phyloP scores from a whole-genome alignment of 192 early-diverging fungal genomes.

The Oehlia diaphana region DNA sequence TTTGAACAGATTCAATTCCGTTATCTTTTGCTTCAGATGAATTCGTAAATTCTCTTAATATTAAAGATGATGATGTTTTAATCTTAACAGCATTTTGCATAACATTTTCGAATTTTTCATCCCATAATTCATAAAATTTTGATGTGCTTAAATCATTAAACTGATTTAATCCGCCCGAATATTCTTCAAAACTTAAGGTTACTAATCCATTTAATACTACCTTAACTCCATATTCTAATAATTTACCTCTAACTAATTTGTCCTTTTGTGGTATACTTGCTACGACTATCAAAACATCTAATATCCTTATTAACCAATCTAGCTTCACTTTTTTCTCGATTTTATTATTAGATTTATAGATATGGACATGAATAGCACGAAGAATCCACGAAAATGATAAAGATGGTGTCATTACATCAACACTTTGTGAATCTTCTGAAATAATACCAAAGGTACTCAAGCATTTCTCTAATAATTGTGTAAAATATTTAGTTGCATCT shows the following conservation, averaged over 20 bases:
- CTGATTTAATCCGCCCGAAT: not conserved
- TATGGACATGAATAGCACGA: constrained; percentile 32
- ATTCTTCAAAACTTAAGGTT: constrained; percentile 37
- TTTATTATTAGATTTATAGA: not conserved
- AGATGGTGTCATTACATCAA: not conserved
- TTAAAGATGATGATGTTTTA: not conserved
- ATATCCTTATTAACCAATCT: constrained; percentile 47
- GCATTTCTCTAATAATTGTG: constrained; percentile 11
- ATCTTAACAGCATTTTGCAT: constrained; percentile 3
- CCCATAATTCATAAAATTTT: not conserved
- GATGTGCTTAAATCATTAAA: not conserved
- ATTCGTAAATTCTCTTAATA: constrained; percentile 12
- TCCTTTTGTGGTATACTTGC: constrained; percentile 9
- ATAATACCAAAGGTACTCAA: not conserved
- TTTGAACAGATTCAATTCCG: not conserved
- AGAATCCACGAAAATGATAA: constrained; percentile 38
- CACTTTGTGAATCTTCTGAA: not conserved
- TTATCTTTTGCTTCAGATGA: not conserved
- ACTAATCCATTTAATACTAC: constrained; percentile 35
- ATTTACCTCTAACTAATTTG: not conserved
- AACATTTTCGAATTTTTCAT: constrained; percentile 2
- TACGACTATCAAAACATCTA: constrained; percentile 53
- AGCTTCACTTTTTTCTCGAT: constrained; percentile 28
- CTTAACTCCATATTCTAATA: constrained; percentile 30
- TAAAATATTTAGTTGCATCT: not conserved